Evolutionary conservation across 306 rosid genomes (phyloP).

Genomic region (Glycyrrhiza uralensis): DNA sequence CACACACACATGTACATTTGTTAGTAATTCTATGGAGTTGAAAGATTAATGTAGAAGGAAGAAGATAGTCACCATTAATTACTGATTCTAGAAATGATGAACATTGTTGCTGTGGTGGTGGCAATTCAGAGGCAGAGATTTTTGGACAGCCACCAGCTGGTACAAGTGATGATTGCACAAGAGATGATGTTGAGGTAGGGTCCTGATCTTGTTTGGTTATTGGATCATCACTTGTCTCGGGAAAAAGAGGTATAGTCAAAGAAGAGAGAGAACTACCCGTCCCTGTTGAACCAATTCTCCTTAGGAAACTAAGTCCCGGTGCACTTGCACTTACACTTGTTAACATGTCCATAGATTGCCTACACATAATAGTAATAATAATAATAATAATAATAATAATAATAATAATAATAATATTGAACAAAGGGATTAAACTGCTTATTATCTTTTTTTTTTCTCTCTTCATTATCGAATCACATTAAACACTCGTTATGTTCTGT

Average conservation of each 20-base stretch:
- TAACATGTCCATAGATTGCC: constrained; percentile 66
- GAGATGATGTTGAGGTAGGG: neutral
- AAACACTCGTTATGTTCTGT: too few relatives aligned
- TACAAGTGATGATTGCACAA: neutral
- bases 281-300: constrained; percentile 9
- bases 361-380: too few relatives aligned
- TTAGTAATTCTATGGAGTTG: neutral
- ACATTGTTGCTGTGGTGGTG: constrained; percentile 47
- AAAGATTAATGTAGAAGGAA: neutral
- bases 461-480: too few relatives aligned
- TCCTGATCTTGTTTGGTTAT: constrained; percentile 11
- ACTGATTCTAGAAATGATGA: constrained; percentile 58
- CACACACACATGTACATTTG: neutral
- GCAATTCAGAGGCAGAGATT: constrained; percentile 38
- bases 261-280: neutral
- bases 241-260: constrained; percentile 29
- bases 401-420: too few relatives aligned
- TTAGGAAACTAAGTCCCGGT: constrained; percentile 32
- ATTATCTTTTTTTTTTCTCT: too few relatives aligned
- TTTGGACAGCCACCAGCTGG: constrained; percentile 17
- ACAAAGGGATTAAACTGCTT: neutral
- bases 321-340: constrained; percentile 51
- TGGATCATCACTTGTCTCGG: neutral
- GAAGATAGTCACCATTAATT: constrained; percentile 44
- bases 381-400: too few relatives aligned